phyloP scores from a whole-genome alignment of 139 green algal species.

The Volvox reticuliferus region DNA sequence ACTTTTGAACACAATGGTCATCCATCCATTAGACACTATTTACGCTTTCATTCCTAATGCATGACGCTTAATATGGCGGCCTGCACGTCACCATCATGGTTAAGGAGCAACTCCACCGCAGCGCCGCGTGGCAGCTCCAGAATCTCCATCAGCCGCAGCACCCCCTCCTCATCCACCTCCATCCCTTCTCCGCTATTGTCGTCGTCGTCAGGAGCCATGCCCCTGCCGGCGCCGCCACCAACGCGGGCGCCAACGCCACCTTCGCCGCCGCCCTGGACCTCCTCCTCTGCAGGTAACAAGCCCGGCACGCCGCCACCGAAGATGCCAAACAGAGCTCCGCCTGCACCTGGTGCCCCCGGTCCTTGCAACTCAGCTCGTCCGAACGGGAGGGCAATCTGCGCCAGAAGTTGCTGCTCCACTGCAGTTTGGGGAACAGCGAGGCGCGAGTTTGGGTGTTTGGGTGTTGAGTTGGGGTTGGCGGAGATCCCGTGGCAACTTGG shows the following conservation, averaged over 20 bases:
- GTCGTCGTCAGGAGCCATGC: background rate
- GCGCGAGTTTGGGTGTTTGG: no score
- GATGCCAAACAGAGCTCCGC: background rate
- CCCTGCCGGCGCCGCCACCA: background rate
- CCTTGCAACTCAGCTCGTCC: background rate
- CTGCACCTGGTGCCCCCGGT: no score
- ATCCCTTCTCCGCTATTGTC: slow-evolving; percentile 19
- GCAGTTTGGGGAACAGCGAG: background rate
- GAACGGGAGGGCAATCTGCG: background rate
- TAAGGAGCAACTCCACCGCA: slow-evolving; percentile 70
- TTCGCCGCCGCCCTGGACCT: background rate
- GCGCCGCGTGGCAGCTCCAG: slow-evolving; percentile 61
- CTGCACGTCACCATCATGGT: slow-evolving; percentile 66
- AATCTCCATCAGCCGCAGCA: slow-evolving; percentile 75
- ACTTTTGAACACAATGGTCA: no score
- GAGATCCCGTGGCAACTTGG: no score
- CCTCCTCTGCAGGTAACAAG: background rate
- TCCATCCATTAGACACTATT: no score
- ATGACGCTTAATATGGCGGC: slow-evolving; percentile 33
- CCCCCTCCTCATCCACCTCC: slow-evolving; percentile 57
- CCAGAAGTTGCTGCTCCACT: slow-evolving; percentile 1
- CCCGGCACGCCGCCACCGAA: background rate
- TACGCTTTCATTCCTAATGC: background rate
- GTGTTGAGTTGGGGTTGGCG: no score
- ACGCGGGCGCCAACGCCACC: background rate